These are phyloP conservation scores for Lactarius hengduanensis DNA, from an alignment of 768 basidiomycete species.

Conservation along the genomic window DNA sequence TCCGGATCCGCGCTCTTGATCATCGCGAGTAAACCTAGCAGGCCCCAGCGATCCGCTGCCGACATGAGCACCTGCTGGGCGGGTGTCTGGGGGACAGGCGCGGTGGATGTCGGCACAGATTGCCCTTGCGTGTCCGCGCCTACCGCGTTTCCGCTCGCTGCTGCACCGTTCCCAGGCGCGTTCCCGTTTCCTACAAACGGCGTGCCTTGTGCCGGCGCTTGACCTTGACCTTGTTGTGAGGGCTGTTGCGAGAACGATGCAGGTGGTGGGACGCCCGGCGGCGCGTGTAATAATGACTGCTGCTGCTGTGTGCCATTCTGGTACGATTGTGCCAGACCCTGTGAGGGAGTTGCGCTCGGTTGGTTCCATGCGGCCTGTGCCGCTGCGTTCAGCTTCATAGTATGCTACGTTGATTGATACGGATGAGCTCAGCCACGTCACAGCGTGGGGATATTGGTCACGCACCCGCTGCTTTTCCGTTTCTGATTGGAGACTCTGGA, in stretches of 20 bases:
- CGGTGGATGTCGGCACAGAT: slow-evolving; percentile 25
- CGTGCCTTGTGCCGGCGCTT: slow-evolving; percentile 15
- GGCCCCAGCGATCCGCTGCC: slow-evolving; percentile 30
- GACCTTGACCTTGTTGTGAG: slow-evolving; percentile 35
- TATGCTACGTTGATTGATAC: slow-evolving; percentile 30
- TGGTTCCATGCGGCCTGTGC: slow-evolving; percentile 66
- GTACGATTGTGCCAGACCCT: slow-evolving; percentile 32
- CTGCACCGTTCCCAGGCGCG: slow-evolving; percentile 25
- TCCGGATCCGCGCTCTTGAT: slow-evolving; percentile 84
- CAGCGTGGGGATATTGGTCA: slow-evolving; percentile 27
- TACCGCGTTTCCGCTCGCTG: slow-evolving; percentile 28
- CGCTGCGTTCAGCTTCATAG: slow-evolving; percentile 62
- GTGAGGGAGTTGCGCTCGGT: slow-evolving; percentile 47
- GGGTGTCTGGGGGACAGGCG: slow-evolving; percentile 38
- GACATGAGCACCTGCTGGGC: slow-evolving; percentile 31
- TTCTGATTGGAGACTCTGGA: slow-evolving; percentile 52
- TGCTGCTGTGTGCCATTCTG: slow-evolving; percentile 53
- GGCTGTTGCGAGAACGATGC: slow-evolving; percentile 40
- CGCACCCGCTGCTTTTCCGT: slow-evolving; percentile 69
- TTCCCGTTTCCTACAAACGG: slow-evolving; percentile 26
- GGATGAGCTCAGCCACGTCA: slow-evolving; percentile 16
- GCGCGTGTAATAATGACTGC: slow-evolving; percentile 48
- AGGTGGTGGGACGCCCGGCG: slow-evolving; percentile 48
- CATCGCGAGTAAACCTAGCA: slow-evolving; percentile 72
- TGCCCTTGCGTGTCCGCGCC: slow-evolving; percentile 26